Percentiles rank a stretch among this genome's conserved stretches.
Conservation (phyloP, 1,284 basidiomycete species). For the Marasmius oreades region DNA sequence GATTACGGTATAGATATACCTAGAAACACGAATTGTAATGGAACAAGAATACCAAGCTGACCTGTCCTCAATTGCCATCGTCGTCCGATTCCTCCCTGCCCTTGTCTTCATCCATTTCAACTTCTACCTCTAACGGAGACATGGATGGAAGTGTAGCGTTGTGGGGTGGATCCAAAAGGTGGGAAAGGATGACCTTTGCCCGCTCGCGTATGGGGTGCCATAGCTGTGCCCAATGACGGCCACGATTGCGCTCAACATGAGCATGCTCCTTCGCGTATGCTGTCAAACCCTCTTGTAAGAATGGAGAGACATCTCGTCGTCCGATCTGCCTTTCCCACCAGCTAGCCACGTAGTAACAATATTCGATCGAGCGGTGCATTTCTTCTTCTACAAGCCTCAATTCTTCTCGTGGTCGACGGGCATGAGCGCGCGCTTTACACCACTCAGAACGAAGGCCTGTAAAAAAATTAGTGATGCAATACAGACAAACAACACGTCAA, state of each 20-base stretch:
- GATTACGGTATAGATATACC: no score
- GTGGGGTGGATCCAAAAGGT: not conserved
- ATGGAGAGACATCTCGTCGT: not conserved
- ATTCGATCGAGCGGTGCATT: not conserved
- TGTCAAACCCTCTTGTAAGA: not conserved
- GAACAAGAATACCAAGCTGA: no score
- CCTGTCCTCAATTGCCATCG: no score
- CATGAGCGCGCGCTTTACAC: slow-evolving; percentile 3
- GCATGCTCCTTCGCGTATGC: not conserved
- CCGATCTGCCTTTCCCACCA: not conserved
- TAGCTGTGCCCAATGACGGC: not conserved
- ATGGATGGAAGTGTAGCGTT: not conserved
- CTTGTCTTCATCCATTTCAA: not conserved
- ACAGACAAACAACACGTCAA: not conserved
- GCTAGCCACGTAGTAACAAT: not conserved
- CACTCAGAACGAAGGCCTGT: not conserved
- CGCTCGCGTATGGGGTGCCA: not conserved
- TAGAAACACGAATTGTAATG: no score
- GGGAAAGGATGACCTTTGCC: not conserved
- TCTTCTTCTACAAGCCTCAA: slow-evolving; percentile 1
- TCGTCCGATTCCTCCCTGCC: no score
- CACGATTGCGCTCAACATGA: not conserved
- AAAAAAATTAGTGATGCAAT: not conserved
- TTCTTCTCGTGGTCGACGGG: not conserved
- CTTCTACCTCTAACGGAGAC: not conserved